A percentile compares a stretch with the other conserved stretches of the same genome.
These are phyloP conservation scores for Exserohilum turcica DNA, from an alignment of 2,329 filamentous ascomycete species.

Conservation along the genomic window DNA sequence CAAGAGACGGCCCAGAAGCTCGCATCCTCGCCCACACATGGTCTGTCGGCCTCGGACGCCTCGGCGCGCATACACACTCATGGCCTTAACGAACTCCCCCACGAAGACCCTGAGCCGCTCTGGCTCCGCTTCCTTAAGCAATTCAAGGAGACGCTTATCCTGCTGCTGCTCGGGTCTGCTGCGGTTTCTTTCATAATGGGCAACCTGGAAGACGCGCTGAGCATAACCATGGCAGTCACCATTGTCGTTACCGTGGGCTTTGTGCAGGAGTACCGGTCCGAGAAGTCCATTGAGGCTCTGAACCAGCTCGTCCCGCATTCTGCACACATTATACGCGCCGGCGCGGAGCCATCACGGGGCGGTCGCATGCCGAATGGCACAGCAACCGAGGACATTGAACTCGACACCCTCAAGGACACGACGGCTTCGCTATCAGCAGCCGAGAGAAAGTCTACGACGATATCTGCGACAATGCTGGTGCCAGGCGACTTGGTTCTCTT, in stretches of 20 bases:
- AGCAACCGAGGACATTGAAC: conserved; percentile 49
- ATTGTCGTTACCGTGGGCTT: conserved; percentile 97
- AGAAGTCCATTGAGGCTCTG: conserved; percentile 94
- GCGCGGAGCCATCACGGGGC: conserved; percentile 28
- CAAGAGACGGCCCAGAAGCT: conserved; percentile 78
- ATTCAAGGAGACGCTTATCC: conserved; percentile 92
- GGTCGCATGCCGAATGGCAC: conserved; percentile 28
- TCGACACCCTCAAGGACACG: conserved; percentile 58
- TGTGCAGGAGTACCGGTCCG: conserved; percentile 94
- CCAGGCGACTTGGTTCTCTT: conserved; percentile 93
- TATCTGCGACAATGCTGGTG: conserved; percentile 85
- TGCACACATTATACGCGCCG: conserved; percentile 82
- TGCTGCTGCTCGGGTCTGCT: conserved; percentile 88
- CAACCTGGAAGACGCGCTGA: conserved; percentile 92
- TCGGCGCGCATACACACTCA: conserved; percentile 77
- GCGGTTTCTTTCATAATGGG: conserved; percentile 87
- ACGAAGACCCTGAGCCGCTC: conserved; percentile 89
- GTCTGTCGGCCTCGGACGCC: conserved; percentile 81
- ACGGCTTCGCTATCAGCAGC: conserved; percentile 66
- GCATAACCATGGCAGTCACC: conserved; percentile 92
- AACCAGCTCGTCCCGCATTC: conserved; percentile 94
- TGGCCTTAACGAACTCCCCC: conserved; percentile 92
- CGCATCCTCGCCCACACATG: conserved; percentile 80
- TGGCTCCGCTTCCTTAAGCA: conserved; percentile 96
- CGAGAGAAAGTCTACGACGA: conserved; percentile 78